Evolutionary conservation across 2,329 filamentous ascomycete genomes (phyloP).

Genomic region (Diaporthe sp.): DNA sequence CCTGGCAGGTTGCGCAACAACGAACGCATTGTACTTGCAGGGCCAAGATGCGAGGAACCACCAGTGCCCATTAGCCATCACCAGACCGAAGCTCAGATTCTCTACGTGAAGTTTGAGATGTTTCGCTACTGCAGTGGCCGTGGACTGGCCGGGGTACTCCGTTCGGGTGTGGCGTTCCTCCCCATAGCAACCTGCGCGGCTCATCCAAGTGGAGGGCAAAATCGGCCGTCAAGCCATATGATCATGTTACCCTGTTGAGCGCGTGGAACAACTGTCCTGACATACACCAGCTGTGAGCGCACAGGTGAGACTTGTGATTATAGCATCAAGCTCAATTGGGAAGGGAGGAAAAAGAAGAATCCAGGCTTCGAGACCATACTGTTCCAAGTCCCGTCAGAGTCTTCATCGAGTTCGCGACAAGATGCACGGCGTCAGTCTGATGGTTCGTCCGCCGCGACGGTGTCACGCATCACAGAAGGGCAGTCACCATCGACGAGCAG

Average conservation of each 20-base stretch:
- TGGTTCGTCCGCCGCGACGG: constrained; percentile 47
- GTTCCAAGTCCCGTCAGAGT: constrained; percentile 44
- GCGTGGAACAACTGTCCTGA: constrained; percentile 20
- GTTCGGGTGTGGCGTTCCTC: not conserved
- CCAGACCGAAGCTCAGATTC: not conserved
- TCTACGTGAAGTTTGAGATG: not conserved
- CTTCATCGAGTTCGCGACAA: constrained; percentile 40
- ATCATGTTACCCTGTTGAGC: not conserved
- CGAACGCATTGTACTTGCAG: not conserved
- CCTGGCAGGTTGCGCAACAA: not conserved
- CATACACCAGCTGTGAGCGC: constrained; percentile 69
- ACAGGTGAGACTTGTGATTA: constrained; percentile 84
- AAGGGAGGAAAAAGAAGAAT: constrained; percentile 76
- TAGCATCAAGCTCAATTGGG: constrained; percentile 85
- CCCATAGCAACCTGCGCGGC: not conserved
- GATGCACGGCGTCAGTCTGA: constrained; percentile 34
- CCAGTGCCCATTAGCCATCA: not conserved
- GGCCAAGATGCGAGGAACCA: not conserved
- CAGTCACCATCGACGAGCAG: constrained; percentile 29
- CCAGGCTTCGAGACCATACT: constrained; percentile 54
- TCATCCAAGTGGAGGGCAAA: constrained; percentile 34
- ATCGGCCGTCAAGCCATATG: not conserved
- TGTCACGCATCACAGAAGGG: constrained; percentile 22
- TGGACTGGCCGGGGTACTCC: not conserved
- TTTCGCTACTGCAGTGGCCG: not conserved